These are phyloP conservation scores for Ceratocystiopsis sp. DNA, from an alignment of 2,329 filamentous ascomycete species.

Conservation along the genomic window DNA sequence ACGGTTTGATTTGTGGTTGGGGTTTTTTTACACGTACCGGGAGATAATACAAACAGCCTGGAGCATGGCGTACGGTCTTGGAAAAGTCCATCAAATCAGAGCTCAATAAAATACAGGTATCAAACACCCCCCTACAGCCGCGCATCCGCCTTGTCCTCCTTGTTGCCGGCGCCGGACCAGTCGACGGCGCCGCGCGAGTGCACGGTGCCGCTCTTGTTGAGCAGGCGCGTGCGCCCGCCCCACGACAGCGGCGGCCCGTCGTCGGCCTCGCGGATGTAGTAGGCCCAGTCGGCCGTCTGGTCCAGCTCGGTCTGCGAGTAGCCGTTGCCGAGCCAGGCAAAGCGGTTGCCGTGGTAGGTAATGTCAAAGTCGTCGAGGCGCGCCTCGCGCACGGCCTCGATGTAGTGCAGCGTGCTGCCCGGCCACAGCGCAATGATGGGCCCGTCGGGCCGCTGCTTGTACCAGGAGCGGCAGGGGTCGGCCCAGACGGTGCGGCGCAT, in stretches of 20 bases:
- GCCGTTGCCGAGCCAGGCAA: conserved; percentile 17
- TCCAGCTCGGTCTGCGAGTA: conserved; percentile 26
- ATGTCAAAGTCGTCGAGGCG: conserved; percentile 18
- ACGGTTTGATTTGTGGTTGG: too few relatives aligned
- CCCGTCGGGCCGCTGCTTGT: conserved; percentile 12
- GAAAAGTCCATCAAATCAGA: too few relatives aligned
- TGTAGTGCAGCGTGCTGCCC: conserved; percentile 12
- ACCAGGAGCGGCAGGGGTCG: conserved; percentile 15
- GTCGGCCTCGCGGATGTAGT: conserved; percentile 7
- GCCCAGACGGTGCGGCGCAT: conserved; percentile 16
- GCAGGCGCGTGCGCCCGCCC: conserved; percentile 9
- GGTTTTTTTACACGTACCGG: too few relatives aligned
- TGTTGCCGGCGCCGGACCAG: conserved; percentile 7
- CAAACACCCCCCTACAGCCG: not conserved
- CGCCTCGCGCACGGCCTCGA: conserved; percentile 14
- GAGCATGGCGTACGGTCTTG: too few relatives aligned
- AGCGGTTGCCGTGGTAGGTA: conserved; percentile 9
- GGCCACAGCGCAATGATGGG: conserved; percentile 12
- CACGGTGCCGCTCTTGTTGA: conserved; percentile 14
- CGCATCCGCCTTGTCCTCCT: not conserved
- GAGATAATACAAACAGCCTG: too few relatives aligned
- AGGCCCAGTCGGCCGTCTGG: conserved; percentile 18
- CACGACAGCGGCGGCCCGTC: conserved; percentile 6
- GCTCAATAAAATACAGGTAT: too few relatives aligned
- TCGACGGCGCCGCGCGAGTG: conserved; percentile 6